Conservation (phyloP, 257 asterid genomes). For the Paraleonurus japonicus region DNA sequence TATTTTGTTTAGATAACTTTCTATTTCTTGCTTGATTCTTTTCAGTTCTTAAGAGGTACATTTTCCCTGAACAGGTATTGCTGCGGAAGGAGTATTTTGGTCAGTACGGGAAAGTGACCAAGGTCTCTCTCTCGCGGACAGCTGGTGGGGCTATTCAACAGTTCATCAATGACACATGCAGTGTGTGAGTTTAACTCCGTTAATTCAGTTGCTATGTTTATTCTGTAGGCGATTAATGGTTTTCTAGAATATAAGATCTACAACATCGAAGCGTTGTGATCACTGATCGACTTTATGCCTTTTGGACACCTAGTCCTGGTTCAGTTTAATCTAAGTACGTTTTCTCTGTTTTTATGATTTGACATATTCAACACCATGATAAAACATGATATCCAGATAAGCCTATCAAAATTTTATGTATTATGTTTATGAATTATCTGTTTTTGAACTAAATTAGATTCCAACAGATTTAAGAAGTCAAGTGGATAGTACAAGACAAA, state of each 20-base stretch:
- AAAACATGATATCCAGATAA: not conserved
- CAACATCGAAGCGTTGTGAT: constrained; percentile 11
- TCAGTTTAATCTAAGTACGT: constrained; percentile 8
- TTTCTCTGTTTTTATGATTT: not conserved
- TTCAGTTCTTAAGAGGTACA: constrained; percentile 21
- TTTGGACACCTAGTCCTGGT: constrained; percentile 7
- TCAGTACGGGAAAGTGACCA: constrained; percentile 86
- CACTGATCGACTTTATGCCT: constrained; percentile 10
- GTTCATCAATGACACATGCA: constrained; percentile 79
- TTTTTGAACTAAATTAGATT: not conserved
- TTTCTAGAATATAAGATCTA: not conserved
- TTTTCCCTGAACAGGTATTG: constrained; percentile 57
- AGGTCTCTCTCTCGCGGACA: constrained; percentile 88
- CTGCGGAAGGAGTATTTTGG: constrained; percentile 84
- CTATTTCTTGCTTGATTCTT: constrained; percentile 4
- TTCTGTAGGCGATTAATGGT: not conserved
- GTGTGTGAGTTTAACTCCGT: constrained; percentile 66
- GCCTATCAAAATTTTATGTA: not conserved
- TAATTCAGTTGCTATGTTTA: constrained; percentile 16
- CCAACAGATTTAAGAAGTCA: not conserved
- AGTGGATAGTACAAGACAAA: not conserved
- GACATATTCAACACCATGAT: constrained; percentile 9
- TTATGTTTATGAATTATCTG: not conserved
- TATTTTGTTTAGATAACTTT: constrained; percentile 13
- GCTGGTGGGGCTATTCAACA: constrained; percentile 94